Percentiles rank a stretch among this genome's conserved stretches.
phyloP scores from a whole-genome alignment of 2,329 filamentous ascomycete genomes.

The Aspergillus clavatus region DNA sequence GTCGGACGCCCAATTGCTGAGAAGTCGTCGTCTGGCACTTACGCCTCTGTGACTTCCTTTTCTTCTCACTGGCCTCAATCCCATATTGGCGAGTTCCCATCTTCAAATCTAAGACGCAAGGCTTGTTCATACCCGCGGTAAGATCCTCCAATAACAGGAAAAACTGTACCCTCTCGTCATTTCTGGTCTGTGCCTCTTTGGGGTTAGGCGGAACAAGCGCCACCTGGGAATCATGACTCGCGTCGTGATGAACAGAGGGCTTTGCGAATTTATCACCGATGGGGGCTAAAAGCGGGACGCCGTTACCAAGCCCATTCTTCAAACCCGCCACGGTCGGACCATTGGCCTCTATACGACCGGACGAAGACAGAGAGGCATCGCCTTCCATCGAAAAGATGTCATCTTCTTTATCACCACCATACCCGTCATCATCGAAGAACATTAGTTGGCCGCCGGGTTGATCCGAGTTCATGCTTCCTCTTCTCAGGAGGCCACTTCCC shows the following conservation, averaged over 20 bases:
- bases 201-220: slow-evolving; percentile 62
- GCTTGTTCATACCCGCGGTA: slow-evolving; percentile 91
- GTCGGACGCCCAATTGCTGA: slow-evolving; percentile 79
- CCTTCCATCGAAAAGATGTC: slow-evolving; percentile 66
- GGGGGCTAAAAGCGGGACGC: not conserved
- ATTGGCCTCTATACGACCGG: slow-evolving; percentile 3
- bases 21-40: slow-evolving; percentile 94
- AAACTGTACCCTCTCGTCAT: slow-evolving; percentile 69
- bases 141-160: slow-evolving; percentile 92
- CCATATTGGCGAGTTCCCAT: slow-evolving; percentile 99
- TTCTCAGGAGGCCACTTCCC: slow-evolving; percentile 74
- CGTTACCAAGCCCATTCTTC: slow-evolving; percentile 2
- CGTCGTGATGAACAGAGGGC: slow-evolving; percentile 2
- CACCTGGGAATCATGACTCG: slow-evolving; percentile 18
- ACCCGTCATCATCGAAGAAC: slow-evolving; percentile 85
- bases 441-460: slow-evolving; percentile 76
- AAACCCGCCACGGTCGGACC: slow-evolving; percentile 12
- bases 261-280: slow-evolving; percentile 3
- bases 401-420: slow-evolving; percentile 71
- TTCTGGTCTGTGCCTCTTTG: slow-evolving; percentile 61
- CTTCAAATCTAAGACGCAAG: slow-evolving; percentile 95
- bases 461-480: slow-evolving; percentile 64
- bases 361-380: slow-evolving; percentile 25
- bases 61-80: slow-evolving; percentile 84
- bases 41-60: slow-evolving; percentile 83